These are phyloP conservation scores for Prunus salicina DNA, from an alignment of 306 rosid species.

Conservation along the genomic window DNA sequence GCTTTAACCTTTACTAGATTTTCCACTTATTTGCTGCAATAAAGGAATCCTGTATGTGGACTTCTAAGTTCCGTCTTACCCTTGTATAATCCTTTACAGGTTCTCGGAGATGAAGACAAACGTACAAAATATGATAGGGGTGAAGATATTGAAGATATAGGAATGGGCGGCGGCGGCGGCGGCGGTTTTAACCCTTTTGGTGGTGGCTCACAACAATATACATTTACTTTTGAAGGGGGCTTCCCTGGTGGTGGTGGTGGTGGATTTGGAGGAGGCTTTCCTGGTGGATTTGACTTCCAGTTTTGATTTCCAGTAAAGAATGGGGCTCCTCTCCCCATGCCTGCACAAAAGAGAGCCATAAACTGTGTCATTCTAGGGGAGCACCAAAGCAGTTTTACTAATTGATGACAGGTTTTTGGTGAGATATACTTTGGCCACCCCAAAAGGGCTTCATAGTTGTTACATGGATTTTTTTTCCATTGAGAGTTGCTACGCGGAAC, in stretches of 20 bases:
- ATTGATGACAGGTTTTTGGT: conserved; percentile 43
- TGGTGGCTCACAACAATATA: conserved; percentile 74
- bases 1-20: background rate
- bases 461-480: conserved; percentile 10
- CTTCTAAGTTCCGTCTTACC: conserved; percentile 10
- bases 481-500: conserved; percentile 20
- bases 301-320: conserved; percentile 41
- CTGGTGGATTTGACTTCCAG: conserved; percentile 74
- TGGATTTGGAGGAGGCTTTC: conserved; percentile 59
- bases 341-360: conserved; percentile 2
- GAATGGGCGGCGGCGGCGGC: conserved; percentile 46
- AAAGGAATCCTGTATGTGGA: conserved; percentile 4
- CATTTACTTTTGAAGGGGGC: conserved; percentile 72
- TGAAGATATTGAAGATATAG: conserved; percentile 91
- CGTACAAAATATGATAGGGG: conserved; percentile 90
- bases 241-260: conserved; percentile 49
- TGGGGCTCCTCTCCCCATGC: background rate
- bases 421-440: conserved; percentile 31
- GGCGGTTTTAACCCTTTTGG: conserved; percentile 93
- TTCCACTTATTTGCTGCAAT: background rate
- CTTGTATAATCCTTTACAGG: conserved; percentile 41
- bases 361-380: conserved; percentile 19
- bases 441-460: conserved; percentile 27
- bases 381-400: conserved; percentile 38
- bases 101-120: conserved; percentile 87